Evolutionary conservation across 179 eudicot genomes (phyloP).

Genomic region (Silene noctiflora): DNA sequence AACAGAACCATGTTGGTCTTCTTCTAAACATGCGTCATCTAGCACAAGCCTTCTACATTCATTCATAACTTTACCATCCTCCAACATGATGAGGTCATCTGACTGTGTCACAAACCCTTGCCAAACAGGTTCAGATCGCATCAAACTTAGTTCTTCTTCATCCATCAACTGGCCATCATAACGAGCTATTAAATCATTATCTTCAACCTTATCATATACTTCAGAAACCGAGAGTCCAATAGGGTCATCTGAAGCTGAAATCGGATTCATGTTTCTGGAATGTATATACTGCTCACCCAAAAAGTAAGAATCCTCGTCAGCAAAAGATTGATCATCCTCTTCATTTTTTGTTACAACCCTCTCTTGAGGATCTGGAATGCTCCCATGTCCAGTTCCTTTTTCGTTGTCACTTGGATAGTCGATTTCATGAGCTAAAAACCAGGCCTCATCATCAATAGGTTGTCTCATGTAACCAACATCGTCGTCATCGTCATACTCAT

Average conservation of each 20-base stretch:
- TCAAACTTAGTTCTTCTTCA: conserved; percentile 75
- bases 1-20: conserved; percentile 90
- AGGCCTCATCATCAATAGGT: conserved; percentile 97
- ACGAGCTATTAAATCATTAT: conserved; percentile 56
- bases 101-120: conserved; percentile 89
- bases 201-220: conserved; percentile 58
- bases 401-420: conserved; percentile 99
- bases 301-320: conserved; percentile 94
- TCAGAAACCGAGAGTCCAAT: conserved; percentile 60
- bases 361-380: conserved; percentile 73
- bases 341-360: conserved; percentile 67
- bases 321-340: conserved; percentile 93
- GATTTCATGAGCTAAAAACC: conserved; percentile 98
- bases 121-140: conserved; percentile 94
- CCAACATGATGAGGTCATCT: conserved; percentile 76
- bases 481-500: conserved; percentile 95
- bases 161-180: conserved; percentile 92
- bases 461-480: conserved; percentile 99
- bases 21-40: conserved; percentile 68
- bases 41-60: conserved; percentile 51
- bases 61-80: conserved; percentile 54
- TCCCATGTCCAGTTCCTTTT: conserved; percentile 77
- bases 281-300: conserved; percentile 73
- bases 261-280: conserved; percentile 60
- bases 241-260: conserved; percentile 61